Base-by-base conservation (phyloP, 345 rosid species). In the Zanthoxylum bungeanum region DNA sequence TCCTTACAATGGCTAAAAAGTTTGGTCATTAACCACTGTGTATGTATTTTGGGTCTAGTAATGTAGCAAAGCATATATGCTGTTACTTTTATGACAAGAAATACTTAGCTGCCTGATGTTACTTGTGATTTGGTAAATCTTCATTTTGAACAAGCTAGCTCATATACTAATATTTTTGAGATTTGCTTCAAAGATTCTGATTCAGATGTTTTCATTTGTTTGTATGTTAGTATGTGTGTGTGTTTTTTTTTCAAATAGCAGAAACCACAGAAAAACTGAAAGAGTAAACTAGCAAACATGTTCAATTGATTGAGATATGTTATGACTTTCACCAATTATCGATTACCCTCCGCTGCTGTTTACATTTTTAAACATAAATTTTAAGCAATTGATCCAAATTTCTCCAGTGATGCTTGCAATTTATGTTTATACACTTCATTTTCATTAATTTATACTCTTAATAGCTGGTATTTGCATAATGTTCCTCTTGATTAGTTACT, bases 401-500 rank as follows among this genome's bases (percentile, higher is more conserved):
- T 56, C 19, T 56, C 36, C 3, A 12, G 33, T 10, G 12, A 53
- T 53, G 8, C 58, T 53, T 4, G 16, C 4, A 24, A 53, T 55
- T 28, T 2, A 27, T 14, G 36, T 7, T 12, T 9, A 27, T 14
- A 4, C 16, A 10, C 16, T 4, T n/a, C n/a, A n/a, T n/a, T n/a
- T n/a, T n/a, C n/a, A n/a, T n/a, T n/a, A n/a, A n/a, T n/a, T n/a
- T n/a, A n/a, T n/a, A n/a, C n/a, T n/a, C n/a, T n/a, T n/a, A n/a
- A n/a, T n/a, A n/a, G n/a, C n/a, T n/a, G n/a, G n/a, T n/a, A n/a
- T n/a, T n/a, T n/a, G n/a, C n/a, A n/a, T n/a, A n/a, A n/a, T n/a
- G n/a, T n/a, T n/a, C n/a, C 9, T 80, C 11, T 7, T 80, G 24
- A 4, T 77, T 60, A 33, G 73, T 22, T 82, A 68, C 66, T 71